Evolutionary conservation across 2,329 filamentous ascomycete species (phyloP).

Genomic region (Incumbomyces lentus): DNA sequence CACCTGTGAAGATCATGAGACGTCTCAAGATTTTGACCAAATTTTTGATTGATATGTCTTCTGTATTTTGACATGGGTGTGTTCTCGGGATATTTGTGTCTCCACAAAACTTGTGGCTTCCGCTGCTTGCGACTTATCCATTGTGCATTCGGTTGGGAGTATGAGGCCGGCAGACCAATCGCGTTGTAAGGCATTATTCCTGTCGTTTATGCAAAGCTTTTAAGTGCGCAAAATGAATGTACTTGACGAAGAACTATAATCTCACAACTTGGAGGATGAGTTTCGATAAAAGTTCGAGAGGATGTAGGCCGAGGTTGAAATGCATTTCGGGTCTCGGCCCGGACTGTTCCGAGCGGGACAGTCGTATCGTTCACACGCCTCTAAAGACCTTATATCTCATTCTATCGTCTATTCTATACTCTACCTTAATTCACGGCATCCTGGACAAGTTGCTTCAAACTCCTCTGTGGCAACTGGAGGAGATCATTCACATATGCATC

Average conservation of each 20-base stretch:
- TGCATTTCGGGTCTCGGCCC: neutral
- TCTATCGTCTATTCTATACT: conserved; percentile 3
- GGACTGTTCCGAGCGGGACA: no score
- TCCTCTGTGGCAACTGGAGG: neutral
- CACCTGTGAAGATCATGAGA: conserved; percentile 32
- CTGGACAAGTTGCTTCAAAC: conserved; percentile 3
- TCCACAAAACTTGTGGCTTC: conserved; percentile 10
- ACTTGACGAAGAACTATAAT: neutral
- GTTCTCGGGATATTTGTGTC: conserved; percentile 12
- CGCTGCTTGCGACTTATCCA: neutral
- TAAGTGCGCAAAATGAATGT: neutral
- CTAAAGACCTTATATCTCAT: no score
- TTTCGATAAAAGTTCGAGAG: neutral
- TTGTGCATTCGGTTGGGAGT: neutral
- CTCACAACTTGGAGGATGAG: neutral
- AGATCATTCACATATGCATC: conserved; percentile 10
- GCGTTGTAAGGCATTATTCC: neutral
- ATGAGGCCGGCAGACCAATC: neutral
- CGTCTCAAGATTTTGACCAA: conserved; percentile 9
- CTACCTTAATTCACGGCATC: conserved; percentile 7
- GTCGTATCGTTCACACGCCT: no score
- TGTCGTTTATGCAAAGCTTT: no score
- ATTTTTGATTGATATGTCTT: conserved; percentile 15
- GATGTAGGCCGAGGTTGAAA: neutral
- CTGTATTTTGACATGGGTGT: conserved; percentile 18